Evolutionary conservation across 148 eudicot genomes (phyloP), one percentile per base, ranked within the genome.

Genomic region (Heliosperma pusillum): DNA sequence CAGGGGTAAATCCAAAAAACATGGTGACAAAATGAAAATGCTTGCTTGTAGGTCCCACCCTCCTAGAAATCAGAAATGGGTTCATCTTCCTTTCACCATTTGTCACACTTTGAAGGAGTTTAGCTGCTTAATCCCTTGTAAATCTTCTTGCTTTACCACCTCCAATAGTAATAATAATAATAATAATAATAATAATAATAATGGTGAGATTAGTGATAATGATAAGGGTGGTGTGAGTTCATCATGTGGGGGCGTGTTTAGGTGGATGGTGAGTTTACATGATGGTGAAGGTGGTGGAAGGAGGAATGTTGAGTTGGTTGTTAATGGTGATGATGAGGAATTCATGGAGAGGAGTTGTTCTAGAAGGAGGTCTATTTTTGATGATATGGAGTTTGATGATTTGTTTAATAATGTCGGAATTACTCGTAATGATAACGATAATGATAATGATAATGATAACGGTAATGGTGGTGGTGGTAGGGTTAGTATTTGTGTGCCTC

Each of bases 71-170:
- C 93, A 93, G 83, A 88, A 83, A 70, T 91, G 98, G 98, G 98
- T 90, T 16, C 93, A 89, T 83, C 73, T 94, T 19, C 98, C 98
- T 1, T 30, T 93, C 30, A 88, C 93, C 11, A 85, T 94, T 21
- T 94, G 92, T 69, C 92, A 94, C 64, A 89, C 91, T 47, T 71
- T 93, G 70, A 84, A 90, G 60, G 95, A 93, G 47, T 83, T 93
- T 56, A 89, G 89, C 57, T 94, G 98, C 62, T 82, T 93, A 61
- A 80, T 91, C 16, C 98, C 97, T 1, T 94, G 98, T 53, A 82
- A 79, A 52, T 78, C 90, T 5, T 83, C 91, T 15, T 93, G 98
- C 36, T 89, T 86, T 66, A 80, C 69, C 19, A 71, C 66, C 21
- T 56, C 74, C 40, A 12, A 12, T n/a, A 29, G 44, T n/a, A n/a